A percentile compares a stretch with the other conserved stretches of the same genome.
Evolutionary conservation across 768 basidiomycete species (phyloP).

Genomic region (Mycena albidolilacea): DNA sequence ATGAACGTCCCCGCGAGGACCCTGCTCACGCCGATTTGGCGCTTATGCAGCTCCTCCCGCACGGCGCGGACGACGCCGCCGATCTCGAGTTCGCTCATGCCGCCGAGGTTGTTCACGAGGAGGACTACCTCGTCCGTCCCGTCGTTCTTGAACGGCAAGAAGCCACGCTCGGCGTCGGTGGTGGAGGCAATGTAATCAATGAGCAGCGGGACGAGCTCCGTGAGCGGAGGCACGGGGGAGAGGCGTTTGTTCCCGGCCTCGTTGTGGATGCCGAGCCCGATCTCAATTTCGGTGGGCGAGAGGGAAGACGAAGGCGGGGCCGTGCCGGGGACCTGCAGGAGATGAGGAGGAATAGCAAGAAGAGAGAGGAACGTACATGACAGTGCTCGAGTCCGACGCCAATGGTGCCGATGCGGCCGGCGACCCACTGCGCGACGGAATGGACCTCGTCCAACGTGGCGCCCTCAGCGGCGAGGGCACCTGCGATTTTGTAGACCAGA

Average conservation of each 20-base stretch:
- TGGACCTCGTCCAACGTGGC: conserved; percentile 80
- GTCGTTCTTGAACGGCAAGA: conserved; percentile 71
- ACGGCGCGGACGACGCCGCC: conserved; percentile 77
- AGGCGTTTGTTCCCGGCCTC: conserved; percentile 82
- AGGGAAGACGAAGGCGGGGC: conserved; percentile 70
- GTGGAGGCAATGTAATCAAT: conserved; percentile 81
- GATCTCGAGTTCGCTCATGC: conserved; percentile 87
- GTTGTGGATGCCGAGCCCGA: conserved; percentile 94
- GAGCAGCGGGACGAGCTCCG: conserved; percentile 78
- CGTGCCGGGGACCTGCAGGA: conserved; percentile 81
- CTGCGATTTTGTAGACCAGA: conserved; percentile 92
- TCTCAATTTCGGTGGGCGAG: conserved; percentile 79
- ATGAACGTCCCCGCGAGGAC: conserved; percentile 89
- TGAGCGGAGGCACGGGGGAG: conserved; percentile 80
- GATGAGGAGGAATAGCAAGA: background rate
- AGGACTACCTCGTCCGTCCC: conserved; percentile 82
- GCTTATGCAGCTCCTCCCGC: conserved; percentile 66
- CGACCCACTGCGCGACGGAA: conserved; percentile 73
- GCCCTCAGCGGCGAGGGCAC: conserved; percentile 81
- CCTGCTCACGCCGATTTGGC: conserved; percentile 71
- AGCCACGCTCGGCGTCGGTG: conserved; percentile 82
- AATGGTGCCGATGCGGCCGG: conserved; percentile 82
- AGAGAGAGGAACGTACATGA: conserved; percentile 66
- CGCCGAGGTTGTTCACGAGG: conserved; percentile 91
- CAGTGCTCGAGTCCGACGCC: conserved; percentile 93